A percentile compares a stretch with the other conserved stretches of the same genome.
These are phyloP conservation scores for Pythium sukuiense DNA, from an alignment of 352 stramenopile genomes.

Conservation along the genomic window DNA sequence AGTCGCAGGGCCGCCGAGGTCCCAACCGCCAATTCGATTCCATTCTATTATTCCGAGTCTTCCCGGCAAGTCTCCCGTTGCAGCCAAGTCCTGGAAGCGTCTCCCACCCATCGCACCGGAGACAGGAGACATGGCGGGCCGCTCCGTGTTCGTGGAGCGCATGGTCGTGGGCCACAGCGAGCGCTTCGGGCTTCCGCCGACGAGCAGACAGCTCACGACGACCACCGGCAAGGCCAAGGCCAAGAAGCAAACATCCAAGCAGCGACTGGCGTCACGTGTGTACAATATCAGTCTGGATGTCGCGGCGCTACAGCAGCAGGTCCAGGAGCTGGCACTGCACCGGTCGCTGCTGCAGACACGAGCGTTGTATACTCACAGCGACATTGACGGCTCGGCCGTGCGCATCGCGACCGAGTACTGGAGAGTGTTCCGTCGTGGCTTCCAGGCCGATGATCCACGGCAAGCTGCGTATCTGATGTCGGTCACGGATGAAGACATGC, in stretches of 20 bases:
- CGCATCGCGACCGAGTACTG: not conserved
- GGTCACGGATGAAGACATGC: not conserved
- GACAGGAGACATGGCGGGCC: too few relatives aligned
- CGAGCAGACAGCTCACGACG: not conserved
- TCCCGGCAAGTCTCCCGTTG: too few relatives aligned
- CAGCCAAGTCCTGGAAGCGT: too few relatives aligned
- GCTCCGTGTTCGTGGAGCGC: not conserved
- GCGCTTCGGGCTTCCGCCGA: not conserved
- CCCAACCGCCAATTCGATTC: too few relatives aligned
- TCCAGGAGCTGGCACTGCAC: not conserved
- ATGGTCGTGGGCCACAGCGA: not conserved
- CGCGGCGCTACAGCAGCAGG: not conserved
- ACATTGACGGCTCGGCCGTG: not conserved
- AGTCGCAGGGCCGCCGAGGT: too few relatives aligned
- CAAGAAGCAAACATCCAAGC: not conserved
- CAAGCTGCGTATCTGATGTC: slow-evolving; percentile 9
- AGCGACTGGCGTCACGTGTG: not conserved
- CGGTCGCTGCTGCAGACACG: slow-evolving; percentile 8
- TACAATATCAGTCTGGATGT: not conserved
- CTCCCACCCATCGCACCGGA: too few relatives aligned
- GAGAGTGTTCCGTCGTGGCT: not conserved
- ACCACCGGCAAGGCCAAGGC: not conserved
- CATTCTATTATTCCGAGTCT: too few relatives aligned
- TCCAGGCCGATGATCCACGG: not conserved
- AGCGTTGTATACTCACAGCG: not conserved